Evolutionary conservation across 257 asterid genomes (phyloP).

Genomic region (Nicotiana obtusifolia): DNA sequence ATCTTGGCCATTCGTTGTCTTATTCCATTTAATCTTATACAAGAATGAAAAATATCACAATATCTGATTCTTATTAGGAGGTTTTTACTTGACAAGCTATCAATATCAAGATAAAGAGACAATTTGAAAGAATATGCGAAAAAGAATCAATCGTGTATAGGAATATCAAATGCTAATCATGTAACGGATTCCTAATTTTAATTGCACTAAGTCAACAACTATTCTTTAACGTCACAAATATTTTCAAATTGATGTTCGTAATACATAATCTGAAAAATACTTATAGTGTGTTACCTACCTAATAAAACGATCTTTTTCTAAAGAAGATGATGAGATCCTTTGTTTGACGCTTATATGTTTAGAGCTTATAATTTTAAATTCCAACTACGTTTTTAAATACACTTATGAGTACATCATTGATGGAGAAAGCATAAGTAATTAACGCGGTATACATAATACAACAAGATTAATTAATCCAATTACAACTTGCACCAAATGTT

Average conservation of each 20-base stretch:
- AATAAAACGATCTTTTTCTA: not conserved
- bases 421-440: not conserved
- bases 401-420: not conserved
- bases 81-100: not conserved
- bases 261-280: not conserved
- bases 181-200: not conserved
- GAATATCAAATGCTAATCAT: not conserved
- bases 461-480: not conserved
- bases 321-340: not conserved
- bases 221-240: not conserved
- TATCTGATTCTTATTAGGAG: not conserved
- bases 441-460: not conserved
- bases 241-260: not conserved
- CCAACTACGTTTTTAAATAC: not conserved
- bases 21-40: not conserved
- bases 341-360: not conserved
- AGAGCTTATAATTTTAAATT: not conserved
- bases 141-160: not conserved
- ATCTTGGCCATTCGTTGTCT: no score
- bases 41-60: not conserved
- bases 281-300: not conserved
- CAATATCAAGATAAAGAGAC: not conserved
- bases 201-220: not conserved
- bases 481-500: not conserved
- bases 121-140: not conserved